Conservation (phyloP, 1,284 basidiomycete genomes). For the Trametes sp. region DNA sequence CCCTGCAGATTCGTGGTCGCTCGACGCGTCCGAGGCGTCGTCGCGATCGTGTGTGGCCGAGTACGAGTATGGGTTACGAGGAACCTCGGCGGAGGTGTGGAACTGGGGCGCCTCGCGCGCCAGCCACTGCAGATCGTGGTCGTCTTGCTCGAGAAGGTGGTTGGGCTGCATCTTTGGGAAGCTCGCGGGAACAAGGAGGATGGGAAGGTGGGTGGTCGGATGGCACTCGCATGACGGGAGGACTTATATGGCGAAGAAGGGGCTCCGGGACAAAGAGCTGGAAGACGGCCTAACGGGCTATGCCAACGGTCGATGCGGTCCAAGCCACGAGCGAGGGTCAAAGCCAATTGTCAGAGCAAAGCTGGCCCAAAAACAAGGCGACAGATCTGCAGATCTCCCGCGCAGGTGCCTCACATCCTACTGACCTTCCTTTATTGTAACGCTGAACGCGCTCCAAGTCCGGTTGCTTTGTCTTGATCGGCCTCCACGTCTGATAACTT, state of each 20-base stretch:
- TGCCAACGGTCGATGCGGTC: slow-evolving; percentile 24
- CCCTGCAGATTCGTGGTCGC: slow-evolving; percentile 21
- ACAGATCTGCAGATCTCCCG: slow-evolving; percentile 27
- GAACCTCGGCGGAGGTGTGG: slow-evolving; percentile 14
- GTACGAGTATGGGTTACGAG: slow-evolving; percentile 4
- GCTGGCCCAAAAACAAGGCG: slow-evolving; percentile 26
- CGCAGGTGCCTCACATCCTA: slow-evolving; percentile 17
- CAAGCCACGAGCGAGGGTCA: slow-evolving; percentile 21
- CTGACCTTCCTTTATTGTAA: slow-evolving; percentile 30
- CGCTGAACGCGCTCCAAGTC: slow-evolving; percentile 7
- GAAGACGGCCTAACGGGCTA: slow-evolving; percentile 18
- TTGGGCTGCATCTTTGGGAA: slow-evolving; percentile 15
- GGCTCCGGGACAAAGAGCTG: slow-evolving; percentile 26
- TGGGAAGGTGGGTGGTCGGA: slow-evolving; percentile 10
- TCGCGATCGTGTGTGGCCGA: not conserved
- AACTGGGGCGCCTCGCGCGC: slow-evolving; percentile 27
- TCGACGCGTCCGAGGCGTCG: slow-evolving; percentile 17
- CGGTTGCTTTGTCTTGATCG: slow-evolving; percentile 26
- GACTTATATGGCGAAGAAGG: slow-evolving; percentile 24
- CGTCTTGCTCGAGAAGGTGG: slow-evolving; percentile 12
- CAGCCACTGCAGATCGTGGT: slow-evolving; percentile 26
- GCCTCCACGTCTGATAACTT: slow-evolving; percentile 15
- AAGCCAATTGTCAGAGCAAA: slow-evolving; percentile 30
- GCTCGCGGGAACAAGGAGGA: slow-evolving; percentile 14
- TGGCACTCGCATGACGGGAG: slow-evolving; percentile 9